These are phyloP conservation scores for Amphibolis antarctica DNA, from an alignment of 106 monocot genomes.

Conservation along the genomic window DNA sequence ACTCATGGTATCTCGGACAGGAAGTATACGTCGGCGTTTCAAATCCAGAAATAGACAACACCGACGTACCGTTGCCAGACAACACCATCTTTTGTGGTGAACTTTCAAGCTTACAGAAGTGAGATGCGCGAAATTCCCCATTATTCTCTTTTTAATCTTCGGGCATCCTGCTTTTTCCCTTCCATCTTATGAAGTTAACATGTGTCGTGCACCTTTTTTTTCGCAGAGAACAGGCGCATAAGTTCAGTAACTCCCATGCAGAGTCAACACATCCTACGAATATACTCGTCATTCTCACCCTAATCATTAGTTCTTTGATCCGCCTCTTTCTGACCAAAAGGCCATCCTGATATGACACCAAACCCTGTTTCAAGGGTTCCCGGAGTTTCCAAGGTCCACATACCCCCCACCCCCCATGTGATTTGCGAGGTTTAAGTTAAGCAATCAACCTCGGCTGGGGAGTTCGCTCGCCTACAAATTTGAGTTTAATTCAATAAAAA, in stretches of 20 bases:
- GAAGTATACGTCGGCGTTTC: slow-evolving; percentile 76
- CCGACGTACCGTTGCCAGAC: slow-evolving; percentile 59
- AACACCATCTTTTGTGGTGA: slow-evolving; percentile 84
- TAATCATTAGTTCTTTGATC: background rate
- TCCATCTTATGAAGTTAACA: too few species aligned
- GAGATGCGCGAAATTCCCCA: slow-evolving; percentile 4
- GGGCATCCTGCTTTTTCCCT: background rate
- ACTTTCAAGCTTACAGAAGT: slow-evolving; percentile 76
- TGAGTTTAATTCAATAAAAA: too few species aligned
- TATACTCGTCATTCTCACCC: background rate
- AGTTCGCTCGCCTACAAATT: too few species aligned
- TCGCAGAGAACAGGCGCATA: background rate
- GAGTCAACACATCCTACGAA: background rate
- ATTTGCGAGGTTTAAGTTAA: too few species aligned
- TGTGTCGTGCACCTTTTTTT: background rate
- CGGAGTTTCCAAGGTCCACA: too few species aligned
- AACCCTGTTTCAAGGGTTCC: too few species aligned
- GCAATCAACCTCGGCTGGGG: too few species aligned
- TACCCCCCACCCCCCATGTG: too few species aligned
- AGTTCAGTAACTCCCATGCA: background rate
- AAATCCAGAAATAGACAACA: slow-evolving; percentile 60
- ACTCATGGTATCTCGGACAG: slow-evolving; percentile 36
- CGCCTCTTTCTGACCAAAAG: too few species aligned
- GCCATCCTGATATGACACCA: too few species aligned
- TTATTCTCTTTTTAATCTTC: too few species aligned